Evolutionary conservation across 441 rosid species (phyloP).

Genomic region (Jatropha podagrica): DNA sequence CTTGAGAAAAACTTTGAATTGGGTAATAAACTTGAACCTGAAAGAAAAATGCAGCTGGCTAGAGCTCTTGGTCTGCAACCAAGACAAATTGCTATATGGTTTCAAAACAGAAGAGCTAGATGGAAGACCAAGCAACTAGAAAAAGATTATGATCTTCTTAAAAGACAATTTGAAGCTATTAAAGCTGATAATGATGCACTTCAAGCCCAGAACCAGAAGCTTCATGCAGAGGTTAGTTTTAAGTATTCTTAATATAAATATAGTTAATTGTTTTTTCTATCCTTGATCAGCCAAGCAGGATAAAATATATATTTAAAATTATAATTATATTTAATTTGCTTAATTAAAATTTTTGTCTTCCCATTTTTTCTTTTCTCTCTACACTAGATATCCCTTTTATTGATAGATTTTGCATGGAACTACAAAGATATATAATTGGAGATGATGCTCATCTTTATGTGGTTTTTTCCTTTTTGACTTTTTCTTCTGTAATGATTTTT

Average conservation of each 20-base stretch:
- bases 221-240: constrained; percentile 63
- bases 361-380: no score
- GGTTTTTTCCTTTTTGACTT: constrained; percentile 26
- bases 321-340: no score
- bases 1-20: constrained; percentile 89
- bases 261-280: no score
- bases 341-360: no score
- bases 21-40: constrained; percentile 95
- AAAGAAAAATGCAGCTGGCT: constrained; percentile 91
- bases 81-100: constrained; percentile 95
- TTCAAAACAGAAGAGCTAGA: constrained; percentile 92
- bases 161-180: constrained; percentile 64
- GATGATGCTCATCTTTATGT: not conserved
- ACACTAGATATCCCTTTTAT: not conserved
- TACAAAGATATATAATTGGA: not conserved
- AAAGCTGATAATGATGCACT: constrained; percentile 79
- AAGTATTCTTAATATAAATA: no score
- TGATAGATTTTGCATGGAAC: constrained; percentile 15
- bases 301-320: no score
- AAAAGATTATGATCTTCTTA: constrained; percentile 84
- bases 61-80: constrained; percentile 89
- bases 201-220: constrained; percentile 73
- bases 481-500: constrained; percentile 19
- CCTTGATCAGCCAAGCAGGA: no score
- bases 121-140: constrained; percentile 98